Base-by-base conservation (phyloP, 306 rosid genomes). In the Hippophae gyantsensis region DNA sequence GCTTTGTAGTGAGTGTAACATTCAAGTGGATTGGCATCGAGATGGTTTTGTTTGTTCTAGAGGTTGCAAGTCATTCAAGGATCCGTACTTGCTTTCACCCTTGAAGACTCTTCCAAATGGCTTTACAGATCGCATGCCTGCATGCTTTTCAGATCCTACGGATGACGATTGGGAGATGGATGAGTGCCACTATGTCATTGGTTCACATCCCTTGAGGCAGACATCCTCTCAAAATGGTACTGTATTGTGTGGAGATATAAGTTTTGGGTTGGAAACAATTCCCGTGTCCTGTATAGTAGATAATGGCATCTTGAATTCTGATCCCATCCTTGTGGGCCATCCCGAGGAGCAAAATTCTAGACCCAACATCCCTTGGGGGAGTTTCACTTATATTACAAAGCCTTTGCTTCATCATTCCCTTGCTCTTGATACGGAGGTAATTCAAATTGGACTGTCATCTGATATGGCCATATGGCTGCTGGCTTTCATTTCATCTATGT, bases 231-330 rank as follows among this genome's bases (percentile, higher is more conserved):
- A 75, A 67, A 83, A 77, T 64, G 81, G 67, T 58, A 54, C 54
- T 49, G 65, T 88, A 71, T 66, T 93, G 59, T 93, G 95, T 65
- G 84, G 74, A 73, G 99, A 93, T 76, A 78, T 93, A 68, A 93
- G 99, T 84, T 86, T 78, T 62, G 99, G 99, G 70, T 77, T 74
- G 77, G 99, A 93, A 80, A 63, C 72, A 23, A 63, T 84, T 77
- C 89, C 95, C 1, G 86, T 93, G 82, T 68, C 70, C 63, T 93
- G 99, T 61, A 82, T 86, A 25, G 85, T 77, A 52, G 94, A 93
- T 76, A 73, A 86, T 62, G 85, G 69, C 61, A 75, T 72, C 61
- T 46, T 63, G 72, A 72, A 79, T 76, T 81, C 95, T 62, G 75
- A 71, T 76, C 73, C 74, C 64, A 46, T 52, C 63, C 66, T 66